A percentile compares a stretch with the other conserved stretches of the same genome.
Evolutionary conservation across 306 rosid genomes (phyloP).

Genomic region (Crotalaria pallida): DNA sequence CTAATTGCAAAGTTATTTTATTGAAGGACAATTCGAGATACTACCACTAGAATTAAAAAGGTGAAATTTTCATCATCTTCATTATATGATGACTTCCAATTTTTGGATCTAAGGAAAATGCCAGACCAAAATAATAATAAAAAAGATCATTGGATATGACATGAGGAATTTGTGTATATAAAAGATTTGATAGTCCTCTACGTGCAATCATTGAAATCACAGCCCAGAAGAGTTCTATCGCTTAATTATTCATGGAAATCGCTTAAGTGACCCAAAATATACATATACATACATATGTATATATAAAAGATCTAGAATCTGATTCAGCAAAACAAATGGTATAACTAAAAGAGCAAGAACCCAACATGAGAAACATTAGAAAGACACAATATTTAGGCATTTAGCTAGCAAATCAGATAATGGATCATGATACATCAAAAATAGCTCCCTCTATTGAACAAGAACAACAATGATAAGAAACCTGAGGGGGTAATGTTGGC

Average conservation of each 20-base stretch:
- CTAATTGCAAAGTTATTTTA: neutral
- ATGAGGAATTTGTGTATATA: too few relatives aligned
- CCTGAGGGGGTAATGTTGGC: conserved; percentile 48
- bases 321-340: neutral
- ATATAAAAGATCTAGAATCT: conserved; percentile 17
- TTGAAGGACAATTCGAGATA: neutral
- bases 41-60: too few relatives aligned
- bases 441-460: neutral
- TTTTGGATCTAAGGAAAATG: too few relatives aligned
- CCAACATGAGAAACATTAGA: neutral
- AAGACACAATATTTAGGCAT: conserved; percentile 50
- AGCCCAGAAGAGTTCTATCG: neutral
- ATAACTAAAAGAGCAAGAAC: neutral
- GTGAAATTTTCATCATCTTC: neutral
- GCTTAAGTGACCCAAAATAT: neutral
- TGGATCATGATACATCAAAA: too few relatives aligned
- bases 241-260: neutral
- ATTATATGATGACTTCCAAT: neutral
- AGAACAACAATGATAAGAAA: conserved; percentile 16
- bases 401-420: conserved; percentile 24
- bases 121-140: too few relatives aligned
- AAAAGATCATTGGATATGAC: too few relatives aligned
- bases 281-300: too few relatives aligned
- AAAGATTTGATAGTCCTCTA: neutral
- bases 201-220: conserved; percentile 1